These are phyloP conservation scores for Populus simonii DNA, from an alignment of 345 rosid species.

Conservation along the genomic window DNA sequence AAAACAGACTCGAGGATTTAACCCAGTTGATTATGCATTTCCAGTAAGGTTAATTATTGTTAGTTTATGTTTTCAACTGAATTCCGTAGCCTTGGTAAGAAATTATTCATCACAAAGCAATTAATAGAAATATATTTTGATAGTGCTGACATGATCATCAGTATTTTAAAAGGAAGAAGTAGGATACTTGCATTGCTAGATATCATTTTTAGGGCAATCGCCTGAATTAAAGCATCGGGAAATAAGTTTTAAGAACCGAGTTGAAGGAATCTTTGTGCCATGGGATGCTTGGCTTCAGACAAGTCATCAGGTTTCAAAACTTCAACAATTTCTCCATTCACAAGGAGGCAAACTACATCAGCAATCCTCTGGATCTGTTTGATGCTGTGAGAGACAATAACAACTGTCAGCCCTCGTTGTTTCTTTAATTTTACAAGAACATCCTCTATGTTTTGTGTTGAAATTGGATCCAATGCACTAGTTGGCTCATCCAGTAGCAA, in stretches of 20 bases:
- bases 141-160: background rate
- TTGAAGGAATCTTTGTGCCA: slow-evolving; percentile 70
- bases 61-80: background rate
- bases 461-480: slow-evolving; percentile 80
- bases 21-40: background rate
- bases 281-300: slow-evolving; percentile 69
- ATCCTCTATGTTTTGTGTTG: slow-evolving; percentile 83
- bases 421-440: slow-evolving; percentile 71
- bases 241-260: slow-evolving; percentile 38
- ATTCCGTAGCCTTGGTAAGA: background rate
- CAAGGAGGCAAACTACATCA: slow-evolving; percentile 74
- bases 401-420: slow-evolving; percentile 52
- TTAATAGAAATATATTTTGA: background rate
- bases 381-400: slow-evolving; percentile 84
- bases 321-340: slow-evolving; percentile 74
- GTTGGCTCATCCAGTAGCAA: slow-evolving; percentile 81
- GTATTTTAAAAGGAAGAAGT: background rate
- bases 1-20: background rate
- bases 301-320: slow-evolving; percentile 63
- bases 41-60: background rate
- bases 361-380: slow-evolving; percentile 88
- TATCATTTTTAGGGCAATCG: background rate
- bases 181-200: background rate
- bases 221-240: background rate
- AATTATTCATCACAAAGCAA: background rate